Base-by-base conservation (phyloP, 2,329 filamentous ascomycete genomes). In the Epichloe coenophiala region DNA sequence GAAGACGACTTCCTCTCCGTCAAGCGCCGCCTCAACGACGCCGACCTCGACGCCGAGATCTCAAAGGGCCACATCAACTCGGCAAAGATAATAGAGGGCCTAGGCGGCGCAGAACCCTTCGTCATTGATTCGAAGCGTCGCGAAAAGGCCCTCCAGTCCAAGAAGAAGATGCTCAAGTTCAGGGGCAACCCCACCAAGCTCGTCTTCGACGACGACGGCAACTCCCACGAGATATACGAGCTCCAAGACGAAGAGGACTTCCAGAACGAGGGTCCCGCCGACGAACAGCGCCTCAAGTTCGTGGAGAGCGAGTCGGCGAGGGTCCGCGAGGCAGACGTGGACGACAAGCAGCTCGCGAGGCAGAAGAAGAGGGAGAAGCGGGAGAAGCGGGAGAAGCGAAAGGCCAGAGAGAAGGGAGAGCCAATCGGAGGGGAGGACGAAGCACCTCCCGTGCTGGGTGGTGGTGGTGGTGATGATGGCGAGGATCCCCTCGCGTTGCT, bases 111-210 rank as follows among this genome's bases (percentile, higher is more conserved):
- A 46, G 80, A 86, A 31, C 80, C 87, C 2, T 75, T 95, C 43
- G 71, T 95, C 19, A 81, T 98, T 55, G 93, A 98, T 71, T 95
- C 89, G 12, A 94, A 97, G 67, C 88, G 93, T 23, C 84, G 89
- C 58, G 91, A 95, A 69, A 97, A 96, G 71, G 78, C 95, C n/a
- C 78, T 97, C 57, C 85, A 85, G 61, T 94, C 87, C 19, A 97
- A 96, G 75, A 95, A 95, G 76, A 86, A 94, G 68, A 78, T 96
- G 57, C 77, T 88, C 62, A 93, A 95, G 64, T 86, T 88, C 73
- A 94, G 89, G 73, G 87, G 88, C 62, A 86, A 84, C 63, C 86
- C 88, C 12, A 83, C 80, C 40, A 95, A 93, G 64, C 71, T 96
- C 7, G 76, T 96, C 5, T 98, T 91, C 65, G 91, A 97, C 68